Conservation (phyloP, 257 asterid genomes). For the Forsythia suspensa region DNA sequence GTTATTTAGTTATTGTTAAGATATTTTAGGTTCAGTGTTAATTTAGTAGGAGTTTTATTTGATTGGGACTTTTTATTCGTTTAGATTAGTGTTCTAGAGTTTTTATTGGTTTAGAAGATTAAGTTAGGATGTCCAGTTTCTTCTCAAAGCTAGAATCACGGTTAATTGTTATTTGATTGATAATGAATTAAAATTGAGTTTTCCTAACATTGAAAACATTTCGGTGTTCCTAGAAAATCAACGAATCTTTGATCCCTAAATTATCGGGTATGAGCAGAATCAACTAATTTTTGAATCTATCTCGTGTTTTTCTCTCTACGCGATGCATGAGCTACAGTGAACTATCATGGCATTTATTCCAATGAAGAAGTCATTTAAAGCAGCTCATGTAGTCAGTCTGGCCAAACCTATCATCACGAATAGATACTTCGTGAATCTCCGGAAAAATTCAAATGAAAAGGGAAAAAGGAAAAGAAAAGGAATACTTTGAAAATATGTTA, state of each 20-base stretch:
- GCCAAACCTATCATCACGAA: background rate
- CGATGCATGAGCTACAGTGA: background rate
- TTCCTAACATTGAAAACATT: background rate
- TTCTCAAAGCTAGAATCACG: background rate
- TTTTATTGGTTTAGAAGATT: background rate
- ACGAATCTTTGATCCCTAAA: background rate
- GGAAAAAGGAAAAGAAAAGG: background rate
- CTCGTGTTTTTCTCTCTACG: background rate
- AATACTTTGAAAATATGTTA: background rate
- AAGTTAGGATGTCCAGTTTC: background rate
- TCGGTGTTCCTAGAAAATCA: background rate
- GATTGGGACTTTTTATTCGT: background rate
- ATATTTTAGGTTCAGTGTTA: background rate
- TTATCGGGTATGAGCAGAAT: background rate
- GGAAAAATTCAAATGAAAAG: background rate
- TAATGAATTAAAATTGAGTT: background rate
- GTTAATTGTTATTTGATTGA: background rate
- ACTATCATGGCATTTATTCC: background rate
- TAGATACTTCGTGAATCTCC: background rate
- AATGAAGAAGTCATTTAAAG: background rate
- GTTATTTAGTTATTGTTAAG: background rate
- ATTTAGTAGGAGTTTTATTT: background rate
- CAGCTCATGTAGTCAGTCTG: background rate
- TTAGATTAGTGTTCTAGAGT: background rate
- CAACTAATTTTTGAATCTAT: background rate